Percentiles rank a stretch among this genome's conserved stretches.
Conservation (phyloP, 768 basidiomycete genomes). For the Mycena vulgaris region DNA sequence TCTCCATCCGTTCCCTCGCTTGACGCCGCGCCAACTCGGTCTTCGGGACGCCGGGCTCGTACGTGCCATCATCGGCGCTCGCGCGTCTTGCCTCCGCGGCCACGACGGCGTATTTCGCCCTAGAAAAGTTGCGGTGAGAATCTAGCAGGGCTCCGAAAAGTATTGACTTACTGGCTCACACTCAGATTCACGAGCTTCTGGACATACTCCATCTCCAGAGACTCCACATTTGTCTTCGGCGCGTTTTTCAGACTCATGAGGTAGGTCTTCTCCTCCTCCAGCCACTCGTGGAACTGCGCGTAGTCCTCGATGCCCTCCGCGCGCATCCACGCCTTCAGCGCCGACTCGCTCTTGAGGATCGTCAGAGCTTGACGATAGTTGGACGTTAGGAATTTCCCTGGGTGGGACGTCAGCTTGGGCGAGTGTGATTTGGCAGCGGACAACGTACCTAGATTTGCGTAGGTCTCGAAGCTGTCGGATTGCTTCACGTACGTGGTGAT, state of each 20-base stretch:
- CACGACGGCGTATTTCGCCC: neutral
- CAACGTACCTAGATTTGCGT: constrained; percentile 14
- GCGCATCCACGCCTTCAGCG: neutral
- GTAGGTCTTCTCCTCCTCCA: constrained; percentile 12
- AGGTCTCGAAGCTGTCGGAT: neutral
- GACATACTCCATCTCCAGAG: too few species aligned
- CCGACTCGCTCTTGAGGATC: constrained; percentile 2
- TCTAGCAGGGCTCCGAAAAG: neutral
- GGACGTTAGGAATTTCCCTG: constrained; percentile 10
- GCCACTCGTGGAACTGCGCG: constrained; percentile 1
- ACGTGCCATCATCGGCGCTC: too few species aligned
- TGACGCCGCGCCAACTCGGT: neutral
- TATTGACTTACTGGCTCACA: neutral
- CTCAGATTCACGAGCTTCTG: neutral
- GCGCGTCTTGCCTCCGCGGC: neutral
- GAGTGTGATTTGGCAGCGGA: neutral
- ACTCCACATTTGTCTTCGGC: too few species aligned
- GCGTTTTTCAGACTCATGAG: neutral
- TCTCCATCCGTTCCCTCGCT: neutral
- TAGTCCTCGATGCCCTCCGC: neutral
- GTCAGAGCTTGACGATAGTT: constrained; percentile 10
- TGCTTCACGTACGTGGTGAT: neutral
- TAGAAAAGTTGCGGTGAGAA: neutral
- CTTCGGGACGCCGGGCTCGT: neutral
- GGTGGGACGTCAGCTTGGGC: neutral